Conservation (phyloP, 768 basidiomycete species). For the Russula sp. region DNA sequence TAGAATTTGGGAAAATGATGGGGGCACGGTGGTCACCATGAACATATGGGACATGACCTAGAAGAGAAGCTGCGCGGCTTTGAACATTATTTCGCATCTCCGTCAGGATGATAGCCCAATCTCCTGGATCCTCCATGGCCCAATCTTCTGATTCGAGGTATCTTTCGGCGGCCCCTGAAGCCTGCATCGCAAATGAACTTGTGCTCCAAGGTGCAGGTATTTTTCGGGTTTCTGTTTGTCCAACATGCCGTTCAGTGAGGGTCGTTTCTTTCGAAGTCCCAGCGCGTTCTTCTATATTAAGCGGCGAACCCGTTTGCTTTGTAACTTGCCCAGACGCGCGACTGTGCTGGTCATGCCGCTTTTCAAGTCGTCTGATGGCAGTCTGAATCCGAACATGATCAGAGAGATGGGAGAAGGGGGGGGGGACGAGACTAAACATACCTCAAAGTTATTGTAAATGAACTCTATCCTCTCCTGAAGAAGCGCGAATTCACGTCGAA, state of each 20-base stretch:
- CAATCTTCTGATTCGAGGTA: conserved; percentile 5
- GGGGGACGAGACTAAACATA: background rate
- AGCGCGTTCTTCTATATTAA: background rate
- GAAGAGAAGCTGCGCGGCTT: conserved; percentile 3
- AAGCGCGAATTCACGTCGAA: background rate
- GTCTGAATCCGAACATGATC: background rate
- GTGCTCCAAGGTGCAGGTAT: background rate
- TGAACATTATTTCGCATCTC: conserved; percentile 14
- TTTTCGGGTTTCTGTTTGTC: background rate
- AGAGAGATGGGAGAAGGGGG: background rate
- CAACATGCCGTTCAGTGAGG: background rate
- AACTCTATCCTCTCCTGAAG: conserved; percentile 4
- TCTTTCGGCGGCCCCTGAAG: background rate
- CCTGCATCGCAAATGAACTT: background rate
- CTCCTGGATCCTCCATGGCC: conserved; percentile 4
- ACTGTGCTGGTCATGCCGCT: background rate
- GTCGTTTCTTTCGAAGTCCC: background rate
- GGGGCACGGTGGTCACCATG: background rate
- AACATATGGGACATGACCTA: background rate
- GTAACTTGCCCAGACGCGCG: background rate
- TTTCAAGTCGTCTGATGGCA: background rate
- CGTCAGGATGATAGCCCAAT: conserved; percentile 7
- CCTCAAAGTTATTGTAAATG: conserved; percentile 6
- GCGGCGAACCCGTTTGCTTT: background rate
- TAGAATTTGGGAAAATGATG: background rate